phyloP scores from a whole-genome alignment of 192 early-diverging fungal genomes.

The Rhizophagus sp. region DNA sequence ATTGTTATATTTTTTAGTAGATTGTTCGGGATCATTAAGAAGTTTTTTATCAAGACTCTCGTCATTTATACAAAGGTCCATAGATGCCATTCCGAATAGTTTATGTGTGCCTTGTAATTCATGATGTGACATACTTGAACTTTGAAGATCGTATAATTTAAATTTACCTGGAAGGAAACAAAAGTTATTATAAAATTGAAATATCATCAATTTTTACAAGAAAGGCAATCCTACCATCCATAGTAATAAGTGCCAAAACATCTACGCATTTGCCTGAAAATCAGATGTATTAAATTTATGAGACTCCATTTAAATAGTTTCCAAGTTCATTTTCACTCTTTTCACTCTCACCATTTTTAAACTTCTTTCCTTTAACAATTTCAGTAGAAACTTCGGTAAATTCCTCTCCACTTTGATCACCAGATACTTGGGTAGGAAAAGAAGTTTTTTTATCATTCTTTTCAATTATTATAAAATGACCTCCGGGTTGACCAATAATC shows the following conservation, averaged over 20 bases:
- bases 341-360: slow-evolving; percentile 28
- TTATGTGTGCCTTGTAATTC: slow-evolving; percentile 60
- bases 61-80: slow-evolving; percentile 40
- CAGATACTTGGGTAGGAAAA: slow-evolving; percentile 33
- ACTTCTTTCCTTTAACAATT: slow-evolving; percentile 18
- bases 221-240: slow-evolving; percentile 48
- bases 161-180: slow-evolving; percentile 40
- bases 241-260: slow-evolving; percentile 54
- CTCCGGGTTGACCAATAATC: slow-evolving; percentile 57
- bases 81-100: slow-evolving; percentile 52
- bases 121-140: slow-evolving; percentile 43
- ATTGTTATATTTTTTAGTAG: slow-evolving; percentile 34
- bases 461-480: slow-evolving; percentile 46
- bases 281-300: slow-evolving; percentile 49
- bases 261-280: slow-evolving; percentile 40
- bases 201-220: slow-evolving; percentile 7
- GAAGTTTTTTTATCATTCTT: slow-evolving; percentile 33
- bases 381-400: slow-evolving; percentile 15
- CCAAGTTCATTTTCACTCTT: slow-evolving; percentile 7
- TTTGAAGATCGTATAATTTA: slow-evolving; percentile 49
- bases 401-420: slow-evolving; percentile 35
- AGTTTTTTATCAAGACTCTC: not conserved
- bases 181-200: slow-evolving; percentile 7
- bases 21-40: not conserved
- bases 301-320: slow-evolving; percentile 34